Conservation (phyloP, 495 filamentous ascomycete genomes). For the Elaphomyces granulatus region DNA sequence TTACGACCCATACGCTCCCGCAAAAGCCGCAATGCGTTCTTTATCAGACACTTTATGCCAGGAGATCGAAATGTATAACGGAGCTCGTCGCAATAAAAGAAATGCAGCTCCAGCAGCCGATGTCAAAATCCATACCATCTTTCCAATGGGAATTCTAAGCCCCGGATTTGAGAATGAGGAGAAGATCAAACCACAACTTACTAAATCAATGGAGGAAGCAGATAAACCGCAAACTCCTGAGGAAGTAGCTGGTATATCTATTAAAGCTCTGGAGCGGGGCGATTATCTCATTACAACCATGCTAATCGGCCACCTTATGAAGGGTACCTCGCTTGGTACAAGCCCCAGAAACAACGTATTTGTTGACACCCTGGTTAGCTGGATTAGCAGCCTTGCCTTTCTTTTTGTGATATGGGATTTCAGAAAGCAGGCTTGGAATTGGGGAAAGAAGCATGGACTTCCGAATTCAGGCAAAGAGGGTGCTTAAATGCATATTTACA, state of each 20-base stretch:
- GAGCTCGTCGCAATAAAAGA: conserved; percentile 38
- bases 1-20: conserved; percentile 74
- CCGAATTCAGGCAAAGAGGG: no score
- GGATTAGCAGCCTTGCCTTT: conserved; percentile 31
- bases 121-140: conserved; percentile 70
- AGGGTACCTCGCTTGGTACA: conserved; percentile 32
- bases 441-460: conserved; percentile 31
- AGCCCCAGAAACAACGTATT: conserved; percentile 30
- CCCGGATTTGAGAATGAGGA: conserved; percentile 72
- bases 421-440: conserved; percentile 29
- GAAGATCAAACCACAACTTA: conserved; percentile 63
- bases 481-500: no score
- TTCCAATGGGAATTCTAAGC: conserved; percentile 66
- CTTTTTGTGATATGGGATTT: conserved; percentile 31
- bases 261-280: conserved; percentile 64
- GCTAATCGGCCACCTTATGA: conserved; percentile 51
- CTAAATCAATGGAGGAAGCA: conserved; percentile 62
- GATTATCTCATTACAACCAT: conserved; percentile 62
- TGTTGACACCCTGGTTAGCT: conserved; percentile 28
- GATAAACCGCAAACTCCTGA: conserved; percentile 70
- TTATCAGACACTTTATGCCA: conserved; percentile 70
- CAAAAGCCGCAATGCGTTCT: conserved; percentile 72
- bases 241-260: conserved; percentile 54
- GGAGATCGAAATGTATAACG: conserved; percentile 72
- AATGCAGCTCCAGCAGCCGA: conserved; percentile 32